Conservation (phyloP, 2,329 filamentous ascomycete genomes). For the Pseudofabraea citricarpa region DNA sequence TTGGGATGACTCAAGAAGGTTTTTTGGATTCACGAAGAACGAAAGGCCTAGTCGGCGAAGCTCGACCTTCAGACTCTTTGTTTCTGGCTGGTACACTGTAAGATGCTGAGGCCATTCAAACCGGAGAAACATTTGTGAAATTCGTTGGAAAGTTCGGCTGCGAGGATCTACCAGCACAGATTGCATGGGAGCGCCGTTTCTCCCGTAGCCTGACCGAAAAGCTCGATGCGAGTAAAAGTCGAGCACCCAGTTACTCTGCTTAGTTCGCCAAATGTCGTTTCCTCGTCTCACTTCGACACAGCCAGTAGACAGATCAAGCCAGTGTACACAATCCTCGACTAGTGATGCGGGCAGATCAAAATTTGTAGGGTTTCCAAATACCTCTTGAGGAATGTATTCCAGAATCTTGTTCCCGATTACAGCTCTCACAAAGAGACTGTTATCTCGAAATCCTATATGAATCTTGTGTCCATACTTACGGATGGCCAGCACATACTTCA, state of each 20-base stretch:
- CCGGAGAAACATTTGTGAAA: slow-evolving; percentile 40
- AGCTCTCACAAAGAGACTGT: slow-evolving; percentile 39
- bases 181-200: too few relatives aligned
- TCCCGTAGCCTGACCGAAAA: slow-evolving; percentile 20
- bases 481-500: slow-evolving; percentile 42
- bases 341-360: slow-evolving; percentile 49
- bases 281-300: slow-evolving; percentile 47
- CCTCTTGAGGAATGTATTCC: slow-evolving; percentile 29
- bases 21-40: slow-evolving; percentile 43
- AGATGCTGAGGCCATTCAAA: slow-evolving; percentile 44
- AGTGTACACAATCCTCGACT: slow-evolving; percentile 48
- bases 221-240: slow-evolving; percentile 25
- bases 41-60: slow-evolving; percentile 46
- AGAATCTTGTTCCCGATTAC: slow-evolving; percentile 18
- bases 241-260: slow-evolving; percentile 34
- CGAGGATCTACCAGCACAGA: slow-evolving; percentile 46
- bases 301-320: slow-evolving; percentile 45
- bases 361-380: slow-evolving; percentile 21
- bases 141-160: slow-evolving; percentile 31
- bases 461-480: slow-evolving; percentile 36
- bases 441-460: slow-evolving; percentile 47
- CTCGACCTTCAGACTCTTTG: slow-evolving; percentile 36
- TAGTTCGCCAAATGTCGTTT: slow-evolving; percentile 35
- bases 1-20: slow-evolving; percentile 42
- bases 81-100: slow-evolving; percentile 39